Evolutionary conservation across 371 early-diverging fungal genomes (phyloP), one percentile per base, ranked within the genome.

Genomic region (Syncephalastrum contaminatum): DNA sequence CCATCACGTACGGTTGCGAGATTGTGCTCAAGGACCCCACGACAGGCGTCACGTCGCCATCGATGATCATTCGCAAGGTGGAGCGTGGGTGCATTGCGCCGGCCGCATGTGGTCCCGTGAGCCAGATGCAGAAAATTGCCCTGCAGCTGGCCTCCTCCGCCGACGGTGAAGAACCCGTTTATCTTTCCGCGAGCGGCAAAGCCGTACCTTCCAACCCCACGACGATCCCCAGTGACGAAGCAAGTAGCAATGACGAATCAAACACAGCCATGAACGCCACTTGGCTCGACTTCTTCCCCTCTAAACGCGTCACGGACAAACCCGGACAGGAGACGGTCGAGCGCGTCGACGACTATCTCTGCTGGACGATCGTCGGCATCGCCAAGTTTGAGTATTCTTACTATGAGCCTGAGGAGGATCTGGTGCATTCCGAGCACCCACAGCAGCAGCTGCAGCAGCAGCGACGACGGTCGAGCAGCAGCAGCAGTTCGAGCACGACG

Each of bases 51-150:
- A 60, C 72, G 22, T 88, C 92, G 10, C 88, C 86, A 25, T 80
- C 84, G 1, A 67, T 90, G 64, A 81, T 90, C 54, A 82, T 92
- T 46, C 86, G 88, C 67, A 89, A 89, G 58, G 90, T 92, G 4
- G 92, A 90, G 57, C 84, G 85, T 51, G 87, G 88, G 7, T 80
- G 85, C 1, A 80, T 88, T 42, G 83, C 80, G 12, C 74, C 80
- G 56, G 73, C 80, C 53, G 88, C 88, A 4, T 75, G 70, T 59
- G 89, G 89, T 4, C 89, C 89, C 1, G 87, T 91, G 52, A 87
- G 89, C 62, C 92, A 91, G 66, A 90, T 91, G 92, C 90, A 90
- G 61, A 91, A 91, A 70, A 73, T 91, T n/a, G 89, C 92, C 18
- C 72, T 91, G 25, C 85, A 89, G 72, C 67, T 82, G 3, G 68